Conservation (phyloP, 2,329 filamentous ascomycete species). For the Scedosporium aurantiacum region DNA sequence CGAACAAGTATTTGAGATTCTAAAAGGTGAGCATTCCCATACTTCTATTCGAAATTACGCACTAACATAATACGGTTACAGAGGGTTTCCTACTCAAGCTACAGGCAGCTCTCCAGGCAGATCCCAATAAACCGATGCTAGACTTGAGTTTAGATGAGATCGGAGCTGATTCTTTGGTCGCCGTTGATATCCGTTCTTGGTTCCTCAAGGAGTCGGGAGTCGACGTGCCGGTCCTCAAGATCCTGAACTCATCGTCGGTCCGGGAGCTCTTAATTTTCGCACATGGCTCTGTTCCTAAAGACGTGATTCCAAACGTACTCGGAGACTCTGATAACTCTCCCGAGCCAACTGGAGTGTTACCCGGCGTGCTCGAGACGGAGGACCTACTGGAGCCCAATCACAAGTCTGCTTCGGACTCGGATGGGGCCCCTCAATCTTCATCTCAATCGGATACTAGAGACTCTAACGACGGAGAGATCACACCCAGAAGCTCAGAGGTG, state of each 20-base stretch:
- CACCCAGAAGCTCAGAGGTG: background rate
- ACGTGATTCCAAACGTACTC: background rate
- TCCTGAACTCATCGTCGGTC: slow-evolving; percentile 10
- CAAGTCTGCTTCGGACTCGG: background rate
- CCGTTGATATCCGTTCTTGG: slow-evolving; percentile 33
- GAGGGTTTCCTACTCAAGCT: background rate
- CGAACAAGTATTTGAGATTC: background rate
- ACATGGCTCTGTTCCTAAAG: background rate
- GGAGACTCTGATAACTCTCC: background rate
- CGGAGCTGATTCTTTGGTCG: slow-evolving; percentile 20
- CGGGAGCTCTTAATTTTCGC: background rate
- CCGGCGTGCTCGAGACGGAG: background rate
- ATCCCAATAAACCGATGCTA: background rate
- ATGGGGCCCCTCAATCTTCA: background rate
- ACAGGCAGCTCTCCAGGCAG: background rate
- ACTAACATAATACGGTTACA: background rate
- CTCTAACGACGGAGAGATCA: background rate
- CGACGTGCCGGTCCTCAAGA: slow-evolving; percentile 34
- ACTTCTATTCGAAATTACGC: background rate
- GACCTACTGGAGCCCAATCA: background rate
- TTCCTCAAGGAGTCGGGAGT: slow-evolving; percentile 31
- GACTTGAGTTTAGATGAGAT: slow-evolving; percentile 11
- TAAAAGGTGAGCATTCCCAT: background rate
- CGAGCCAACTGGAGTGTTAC: background rate
- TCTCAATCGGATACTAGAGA: background rate